Conservation (phyloP, 768 basidiomycete genomes). For the Boletellus sp. region DNA sequence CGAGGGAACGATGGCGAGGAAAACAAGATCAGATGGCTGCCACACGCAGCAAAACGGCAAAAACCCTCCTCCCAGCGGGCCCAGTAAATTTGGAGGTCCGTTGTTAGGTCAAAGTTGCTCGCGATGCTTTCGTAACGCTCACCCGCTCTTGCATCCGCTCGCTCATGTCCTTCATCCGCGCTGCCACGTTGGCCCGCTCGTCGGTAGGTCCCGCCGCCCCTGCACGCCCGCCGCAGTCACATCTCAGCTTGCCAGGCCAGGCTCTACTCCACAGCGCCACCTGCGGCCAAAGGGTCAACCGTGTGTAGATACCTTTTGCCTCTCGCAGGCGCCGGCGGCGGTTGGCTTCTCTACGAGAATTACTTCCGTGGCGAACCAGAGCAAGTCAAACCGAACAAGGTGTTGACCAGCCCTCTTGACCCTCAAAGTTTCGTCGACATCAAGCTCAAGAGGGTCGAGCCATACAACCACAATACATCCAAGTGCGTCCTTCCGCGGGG, state of each 20-base stretch:
- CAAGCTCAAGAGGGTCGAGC: constrained; percentile 72
- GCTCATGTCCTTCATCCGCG: constrained; percentile 44
- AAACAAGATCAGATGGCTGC: constrained; percentile 9
- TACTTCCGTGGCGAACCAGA: constrained; percentile 31
- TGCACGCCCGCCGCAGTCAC: neutral
- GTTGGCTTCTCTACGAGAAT: constrained; percentile 50
- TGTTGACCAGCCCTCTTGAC: constrained; percentile 66
- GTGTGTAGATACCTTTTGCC: constrained; percentile 43
- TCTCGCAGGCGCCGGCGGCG: constrained; percentile 37
- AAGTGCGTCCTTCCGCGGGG: constrained; percentile 42
- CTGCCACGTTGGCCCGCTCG: constrained; percentile 39
- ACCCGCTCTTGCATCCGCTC: neutral
- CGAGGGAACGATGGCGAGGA: constrained; percentile 16
- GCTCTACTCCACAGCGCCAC: constrained; percentile 44
- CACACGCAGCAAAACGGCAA: constrained; percentile 5
- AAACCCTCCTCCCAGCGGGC: constrained; percentile 16
- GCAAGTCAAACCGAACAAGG: constrained; percentile 37
- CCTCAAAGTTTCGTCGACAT: constrained; percentile 75
- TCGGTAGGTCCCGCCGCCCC: constrained; percentile 29
- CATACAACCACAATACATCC: constrained; percentile 94
- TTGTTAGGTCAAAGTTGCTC: constrained; percentile 2
- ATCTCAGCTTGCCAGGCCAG: constrained; percentile 32
- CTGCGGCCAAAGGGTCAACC: constrained; percentile 46
- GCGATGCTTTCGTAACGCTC: neutral
- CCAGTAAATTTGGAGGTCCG: constrained; percentile 11